Base-by-base conservation (phyloP, 176 grass and related monocot genomes). In the Hordeum marinum region DNA sequence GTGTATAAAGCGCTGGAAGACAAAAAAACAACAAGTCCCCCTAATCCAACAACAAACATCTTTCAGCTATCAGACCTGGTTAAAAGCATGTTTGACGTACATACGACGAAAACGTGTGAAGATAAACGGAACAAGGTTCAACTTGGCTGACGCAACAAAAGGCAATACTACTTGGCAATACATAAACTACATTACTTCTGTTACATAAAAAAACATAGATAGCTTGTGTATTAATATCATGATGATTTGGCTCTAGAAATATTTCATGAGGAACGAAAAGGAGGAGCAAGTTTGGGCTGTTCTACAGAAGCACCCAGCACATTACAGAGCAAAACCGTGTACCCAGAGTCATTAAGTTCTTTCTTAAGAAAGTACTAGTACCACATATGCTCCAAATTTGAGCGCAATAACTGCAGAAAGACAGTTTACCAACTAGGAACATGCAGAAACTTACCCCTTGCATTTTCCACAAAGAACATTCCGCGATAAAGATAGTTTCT, bases 381-480 rank as follows among this genome's bases (percentile, higher is more conserved):
- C 45, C 57, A 14, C 12, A 73, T 77, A 78, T 4, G 27, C 43
- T 13, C 63, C 62, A 77, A 26, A 54, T 82, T 69, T 52, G 27
- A 74, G 63, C 27, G 58, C 50, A 85, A 67, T 23, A 85, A 26
- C 26, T 35, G 41, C 13, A 45, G 21, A 32, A 78, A 35, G 7
- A 50, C 5, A n/a, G 80, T 48, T 50, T 48, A 71, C 3, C 5
- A 55, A 66, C 31, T 46, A n/a, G 79, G 17, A 80, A 75, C 25
- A 29, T 43, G 7, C 9, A 39, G 65, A 41, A 43, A 80, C 81
- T 85, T 92, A 98, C 96, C 96, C 96, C 84, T 95, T 95, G 81
- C 96, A 98, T 68, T 95, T 98, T 37, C 72, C 76, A 82, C 96
- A 98, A 6, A 98, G 69, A 41, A 80, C 86, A 72, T 93, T 95